phyloP scores from a whole-genome alignment of 208 protist genomes.

The Leishmania tropica region DNA sequence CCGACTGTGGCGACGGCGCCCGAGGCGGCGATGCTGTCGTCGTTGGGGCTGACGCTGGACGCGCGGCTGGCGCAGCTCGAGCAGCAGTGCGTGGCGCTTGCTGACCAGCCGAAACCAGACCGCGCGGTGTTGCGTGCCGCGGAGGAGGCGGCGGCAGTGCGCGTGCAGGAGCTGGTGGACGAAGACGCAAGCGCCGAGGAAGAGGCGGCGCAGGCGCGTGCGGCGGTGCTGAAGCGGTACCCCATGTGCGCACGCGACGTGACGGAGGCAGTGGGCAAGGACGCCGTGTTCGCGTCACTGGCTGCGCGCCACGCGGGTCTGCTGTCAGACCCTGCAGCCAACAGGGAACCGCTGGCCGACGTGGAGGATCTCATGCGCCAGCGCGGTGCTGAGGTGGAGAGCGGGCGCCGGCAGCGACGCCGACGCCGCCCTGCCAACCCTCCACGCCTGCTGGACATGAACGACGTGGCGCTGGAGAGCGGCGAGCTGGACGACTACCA shows the following conservation, averaged over 20 bases:
- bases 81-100: conserved; percentile 20
- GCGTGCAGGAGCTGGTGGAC: conserved; percentile 26
- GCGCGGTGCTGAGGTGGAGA: conserved; percentile 36
- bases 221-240: conserved; percentile 29
- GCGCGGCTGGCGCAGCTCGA: conserved; percentile 28
- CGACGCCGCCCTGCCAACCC: conserved; percentile 17
- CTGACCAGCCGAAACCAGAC: conserved; percentile 3
- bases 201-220: conserved; percentile 31
- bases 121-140: conserved; percentile 14
- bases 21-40: conserved; percentile 29
- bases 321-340: conserved; percentile 27
- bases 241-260: conserved; percentile 56
- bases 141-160: conserved; percentile 19
- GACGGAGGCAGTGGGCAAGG: conserved; percentile 43
- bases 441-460: conserved; percentile 36
- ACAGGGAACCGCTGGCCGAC: conserved; percentile 17
- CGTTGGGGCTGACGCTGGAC: conserved; percentile 35
- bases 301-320: conserved; percentile 21
- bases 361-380: conserved; percentile 36
- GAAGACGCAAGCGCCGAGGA: conserved; percentile 35
- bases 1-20: conserved; percentile 5
- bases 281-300: conserved; percentile 43
- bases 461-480: conserved; percentile 36
- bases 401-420: conserved; percentile 27
- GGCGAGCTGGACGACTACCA: conserved; percentile 32